Evolutionary conservation across 192 early-diverging fungal genomes (phyloP), one percentile per base, ranked within the genome.

Genomic region (Mortierella alpina): DNA sequence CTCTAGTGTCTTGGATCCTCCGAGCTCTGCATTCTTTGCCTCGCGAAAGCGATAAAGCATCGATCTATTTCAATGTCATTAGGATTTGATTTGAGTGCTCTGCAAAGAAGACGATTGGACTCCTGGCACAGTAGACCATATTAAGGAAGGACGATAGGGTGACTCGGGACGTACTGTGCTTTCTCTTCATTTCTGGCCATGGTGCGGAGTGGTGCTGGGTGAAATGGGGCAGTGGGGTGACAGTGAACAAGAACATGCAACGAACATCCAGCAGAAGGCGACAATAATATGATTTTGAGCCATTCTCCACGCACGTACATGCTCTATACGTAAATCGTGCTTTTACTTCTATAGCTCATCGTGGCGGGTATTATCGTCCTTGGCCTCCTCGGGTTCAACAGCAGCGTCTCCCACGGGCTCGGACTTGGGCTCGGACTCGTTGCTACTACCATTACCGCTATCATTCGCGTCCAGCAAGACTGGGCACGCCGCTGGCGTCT

Each of bases 11-110:
- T 85, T 89, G 63, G 74, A 75, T 67, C 93, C 82, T 6, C 95
- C 96, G 14, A 93, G 78, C 66, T 97, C 93, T 15, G 93, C 88
- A 63, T 88, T 90, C 83, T 97, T 95, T 18, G 97, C 96, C 81
- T 96, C 96, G 71, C 97, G 93, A 86, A 98, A 98, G 53, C 96
- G 95, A 82, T 96, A 97, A 18, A 98, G 91, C 96, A 97, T 97
- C 44, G 97, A 95, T 60, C 83, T 84, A 60, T 22, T n/a, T 50
- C 47, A n/a, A 17, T 51, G 11, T 13, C 23, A 12, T 22, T 17
- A 41, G 41, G 17, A 1, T 12, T n/a, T n/a, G 8, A 39, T 15
- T 51, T 11, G 17, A 51, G 22, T 15, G 10, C 17, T 56, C 55
- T 14, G 18, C 44, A 23, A 50, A 22, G 54, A 56, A 18, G 22